Evolutionary conservation across 768 basidiomycete species (phyloP).

Genomic region (Rhizopogon sp.): DNA sequence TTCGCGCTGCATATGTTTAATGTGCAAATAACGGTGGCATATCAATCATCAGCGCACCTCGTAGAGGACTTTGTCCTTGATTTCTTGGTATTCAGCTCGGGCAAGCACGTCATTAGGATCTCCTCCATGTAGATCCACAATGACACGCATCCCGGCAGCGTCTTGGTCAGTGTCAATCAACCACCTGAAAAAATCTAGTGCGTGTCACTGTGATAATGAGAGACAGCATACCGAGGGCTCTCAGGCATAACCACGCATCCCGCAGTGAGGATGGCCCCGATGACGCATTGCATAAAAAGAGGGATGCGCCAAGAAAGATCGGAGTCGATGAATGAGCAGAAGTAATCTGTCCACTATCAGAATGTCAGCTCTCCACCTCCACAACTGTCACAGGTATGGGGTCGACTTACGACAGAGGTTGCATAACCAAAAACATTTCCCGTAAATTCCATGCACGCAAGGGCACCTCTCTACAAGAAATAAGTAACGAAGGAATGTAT

Average conservation of each 20-base stretch:
- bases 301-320: slow-evolving; percentile 91
- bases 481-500: background rate
- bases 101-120: slow-evolving; percentile 64
- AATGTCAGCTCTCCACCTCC: slow-evolving; percentile 2
- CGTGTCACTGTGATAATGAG: background rate
- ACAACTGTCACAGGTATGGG: background rate
- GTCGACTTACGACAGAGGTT: slow-evolving; percentile 68
- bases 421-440: slow-evolving; percentile 91
- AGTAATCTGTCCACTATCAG: slow-evolving; percentile 87
- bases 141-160: slow-evolving; percentile 75
- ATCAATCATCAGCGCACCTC: slow-evolving; percentile 43
- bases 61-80: slow-evolving; percentile 71
- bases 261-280: slow-evolving; percentile 71
- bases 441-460: slow-evolving; percentile 95
- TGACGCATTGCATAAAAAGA: slow-evolving; percentile 82
- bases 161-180: slow-evolving; percentile 86
- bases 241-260: slow-evolving; percentile 87
- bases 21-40: background rate
- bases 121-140: slow-evolving; percentile 87
- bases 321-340: slow-evolving; percentile 82
- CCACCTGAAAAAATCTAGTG: slow-evolving; percentile 49
- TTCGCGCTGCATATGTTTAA: slow-evolving; percentile 48
- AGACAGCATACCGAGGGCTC: slow-evolving; percentile 62
- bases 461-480: slow-evolving; percentile 64
- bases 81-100: slow-evolving; percentile 82